Base-by-base conservation (phyloP, 768 basidiomycete genomes). In the Suillus plorans region DNA sequence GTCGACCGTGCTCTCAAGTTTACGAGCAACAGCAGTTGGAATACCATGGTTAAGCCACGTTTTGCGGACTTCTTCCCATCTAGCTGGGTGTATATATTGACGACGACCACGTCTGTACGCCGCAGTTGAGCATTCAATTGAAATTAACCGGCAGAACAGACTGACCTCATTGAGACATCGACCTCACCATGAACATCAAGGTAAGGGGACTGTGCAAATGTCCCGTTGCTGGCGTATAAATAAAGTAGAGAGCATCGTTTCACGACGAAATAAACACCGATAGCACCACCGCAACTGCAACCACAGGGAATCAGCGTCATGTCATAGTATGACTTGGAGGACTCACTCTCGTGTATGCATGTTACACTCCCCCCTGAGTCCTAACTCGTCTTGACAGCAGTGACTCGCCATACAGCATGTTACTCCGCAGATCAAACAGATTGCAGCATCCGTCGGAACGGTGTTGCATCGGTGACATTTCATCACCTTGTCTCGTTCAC, bases 151-250 rank as follows among this genome's bases (percentile, higher is more conserved):
- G 47, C 36, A 18, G 36, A 53, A 55, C 10, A 4, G 22, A 72
- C 83, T 63, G 69, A 94, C 95, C 94, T 88, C 90, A 97, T 94
- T 3, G 90, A 91, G 14, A 92, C 81, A 74, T 99, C 97, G 2
- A 94, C 85, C 71, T 99, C 97, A 1, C 97, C 97, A 66, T 99
- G 97, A 1, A 86, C 86, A 70, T 99, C 97, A 47, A 99, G 84
- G 71, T 97, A 99, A 0, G 97, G 95, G 37, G 96, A 91, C 16
- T 87, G 85, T 1, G 85, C 83, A 76, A 96, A 98, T 4, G 92
- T 87, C n/a, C 97, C 97, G 59, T 89, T 94, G 66, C 87, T 89
- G 37, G 90, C 89, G 71, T 94, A 95, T 20, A 98, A 82, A 74
- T 92, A 98, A 16, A 99, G 74, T 64, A 98, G 72, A n/a, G 90